Evolutionary conservation across 352 stramenopile genomes (phyloP), one percentile per base, ranked within the genome.

Genomic region (Phytopythium kandeliae): DNA sequence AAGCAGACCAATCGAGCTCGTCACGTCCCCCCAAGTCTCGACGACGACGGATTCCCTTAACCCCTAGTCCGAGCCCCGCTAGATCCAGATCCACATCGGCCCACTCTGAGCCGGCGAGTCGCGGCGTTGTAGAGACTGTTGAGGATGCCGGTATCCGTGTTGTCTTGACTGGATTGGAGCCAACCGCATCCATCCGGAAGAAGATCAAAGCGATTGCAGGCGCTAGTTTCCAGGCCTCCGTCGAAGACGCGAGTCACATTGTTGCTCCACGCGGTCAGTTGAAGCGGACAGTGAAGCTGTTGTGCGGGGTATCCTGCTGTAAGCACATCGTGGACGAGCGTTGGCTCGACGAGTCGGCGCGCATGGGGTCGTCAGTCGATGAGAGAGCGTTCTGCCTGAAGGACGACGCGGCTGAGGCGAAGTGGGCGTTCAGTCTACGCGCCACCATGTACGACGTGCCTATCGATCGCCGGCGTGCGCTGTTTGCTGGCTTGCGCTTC

Each of bases 261-360:
- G 61, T 85, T 48, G 73, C 62, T 46, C 70, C 66, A 30, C 48
- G 61, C 19, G 54, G 65, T 28, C 48, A 75, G 16, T 45, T 85
- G 2, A 85, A 85, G 55, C 67, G 73, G 19, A 85, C 73, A 7
- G 70, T 85, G 31, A 85, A 85, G 57, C 48, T 85, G 25, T 51
- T 85, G 37, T 82, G 73, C 24, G 70, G 73, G 4, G 77, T 85
- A 19, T 78, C 73, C 11, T 78, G 66, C 48, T 85, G 73, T 35
- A 43, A 21, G 7, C 73, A 85, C 54, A 74, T 85, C 51, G 24
- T 82, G 21, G 69, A 67, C 21, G 58, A 73, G 46, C 55, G 59
- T 35, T 85, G 73, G 73, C 59, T 85, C 35, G 55, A 71, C 37
- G 51, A 76, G 44, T 83, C 71, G 16, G 69, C 66, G 11, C 58